Evolutionary conservation across 768 basidiomycete species (phyloP).

Genomic region (Clitopilus passeckerianus): DNA sequence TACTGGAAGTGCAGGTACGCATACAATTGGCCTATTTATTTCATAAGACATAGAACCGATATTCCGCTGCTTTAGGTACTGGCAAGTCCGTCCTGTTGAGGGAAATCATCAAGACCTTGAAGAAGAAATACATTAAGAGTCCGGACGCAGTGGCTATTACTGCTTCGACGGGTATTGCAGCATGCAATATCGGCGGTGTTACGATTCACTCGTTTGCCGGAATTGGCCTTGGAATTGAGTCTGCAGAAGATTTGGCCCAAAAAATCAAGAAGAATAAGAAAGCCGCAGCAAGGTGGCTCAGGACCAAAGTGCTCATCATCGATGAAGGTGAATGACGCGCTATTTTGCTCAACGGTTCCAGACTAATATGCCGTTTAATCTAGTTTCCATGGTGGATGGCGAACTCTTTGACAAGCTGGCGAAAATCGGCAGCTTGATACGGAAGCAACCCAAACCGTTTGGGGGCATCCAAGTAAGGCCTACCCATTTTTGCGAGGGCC

Average conservation of each 20-base stretch:
- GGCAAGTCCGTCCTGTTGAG: conserved; percentile 94
- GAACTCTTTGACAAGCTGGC: conserved; percentile 90
- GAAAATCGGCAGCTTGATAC: conserved; percentile 57
- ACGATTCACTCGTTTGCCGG: conserved; percentile 97
- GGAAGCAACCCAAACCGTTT: conserved; percentile 68
- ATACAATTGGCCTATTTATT: conserved; percentile 3
- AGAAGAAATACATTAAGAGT: conserved; percentile 43
- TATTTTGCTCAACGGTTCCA: not conserved
- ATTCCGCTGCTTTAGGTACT: conserved; percentile 56
- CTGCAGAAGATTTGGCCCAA: conserved; percentile 50
- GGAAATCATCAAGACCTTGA: conserved; percentile 80
- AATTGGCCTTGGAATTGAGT: conserved; percentile 45
- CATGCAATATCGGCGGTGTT: conserved; percentile 94
- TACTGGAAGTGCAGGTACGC: conserved; percentile 90
- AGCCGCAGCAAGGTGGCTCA: conserved; percentile 70
- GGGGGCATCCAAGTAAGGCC: conserved; percentile 83
- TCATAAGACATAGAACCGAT: not conserved
- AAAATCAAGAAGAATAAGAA: conserved; percentile 85
- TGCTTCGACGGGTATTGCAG: conserved; percentile 89
- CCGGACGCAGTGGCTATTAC: conserved; percentile 86
- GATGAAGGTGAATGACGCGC: conserved; percentile 57
- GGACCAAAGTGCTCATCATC: conserved; percentile 80
- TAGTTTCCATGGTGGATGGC: conserved; percentile 98
- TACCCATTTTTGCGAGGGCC: not conserved
- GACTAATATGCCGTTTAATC: no score